Evolutionary conservation across 371 early-diverging fungal genomes (phyloP), one percentile per base, ranked within the genome.

Genomic region (Mucor indicus): DNA sequence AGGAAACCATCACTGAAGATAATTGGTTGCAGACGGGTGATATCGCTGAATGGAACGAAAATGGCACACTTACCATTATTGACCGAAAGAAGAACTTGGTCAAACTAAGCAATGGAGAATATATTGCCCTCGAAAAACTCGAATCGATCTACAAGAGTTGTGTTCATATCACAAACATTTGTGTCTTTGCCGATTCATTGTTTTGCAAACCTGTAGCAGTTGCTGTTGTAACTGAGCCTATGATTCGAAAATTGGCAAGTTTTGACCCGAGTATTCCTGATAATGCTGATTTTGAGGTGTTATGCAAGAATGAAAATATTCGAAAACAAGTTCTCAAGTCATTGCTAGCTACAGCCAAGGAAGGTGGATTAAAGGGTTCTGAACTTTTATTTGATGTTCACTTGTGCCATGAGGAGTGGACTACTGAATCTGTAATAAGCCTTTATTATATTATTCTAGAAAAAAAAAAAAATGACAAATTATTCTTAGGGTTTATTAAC

Each of bases 111-210:
- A 81, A 88, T 53, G 98, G 99, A 55, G 99, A 99, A 67, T 99
- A 98, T 76, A 90, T 87, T 62, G 95, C 95, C 0, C 82, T 97
- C 19, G 99, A 98, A 64, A 95, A 93, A 61, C 72, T 99, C 27
- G 99, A 99, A 68, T 80, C 91, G 11, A 72, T 89, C 2, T 94
- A 93, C 80, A 85, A 85, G 67, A 79, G 79, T 45, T 82, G 82
- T 32, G 47, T 75, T 8, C 85, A 72, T 62, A 84, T 88, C 39
- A 73, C 72, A 56, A 89, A 89, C 63, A 80, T 94, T 24, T 90
- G 89, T 67, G 78, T 96, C 32, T 84, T 83, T 66, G 95, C 87
- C 5, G 85, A 93, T 57, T 74, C 87, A n/a, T 63, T 76, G 38
- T 67, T 80, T 37, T 42, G 66, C 48, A 76, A 71, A 40, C 77